Conservation (phyloP, 192 early-diverging fungal species). For the Ambispora gerdemannii region DNA sequence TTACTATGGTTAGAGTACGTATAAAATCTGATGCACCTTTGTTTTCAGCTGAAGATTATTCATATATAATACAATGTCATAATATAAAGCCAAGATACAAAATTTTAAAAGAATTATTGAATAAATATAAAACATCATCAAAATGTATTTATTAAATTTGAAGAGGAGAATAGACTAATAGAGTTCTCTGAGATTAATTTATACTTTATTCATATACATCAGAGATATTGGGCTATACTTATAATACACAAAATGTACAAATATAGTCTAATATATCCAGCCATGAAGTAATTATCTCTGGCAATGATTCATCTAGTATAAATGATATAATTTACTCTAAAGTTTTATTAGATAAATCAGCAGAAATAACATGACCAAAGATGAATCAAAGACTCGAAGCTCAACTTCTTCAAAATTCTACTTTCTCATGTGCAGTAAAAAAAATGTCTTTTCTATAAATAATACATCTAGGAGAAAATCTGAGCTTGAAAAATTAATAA, state of each 20-base stretch:
- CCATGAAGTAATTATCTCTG: no score
- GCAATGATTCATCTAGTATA: no score
- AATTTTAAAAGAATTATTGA: not conserved
- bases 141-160: not conserved
- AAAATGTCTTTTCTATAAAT: constrained; percentile 11
- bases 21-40: no score
- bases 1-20: no score
- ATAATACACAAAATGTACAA: no score
- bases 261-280: no score
- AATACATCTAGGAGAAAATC: constrained; percentile 20
- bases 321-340: no score
- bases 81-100: constrained; percentile 3
- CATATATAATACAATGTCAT: not conserved
- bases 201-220: no score
- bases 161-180: not conserved
- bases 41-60: no score
- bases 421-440: constrained; percentile 12
- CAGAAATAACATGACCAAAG: not conserved
- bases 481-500: not conserved
- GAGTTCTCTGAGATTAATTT: no score
- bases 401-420: constrained; percentile 18
- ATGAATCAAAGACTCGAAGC: no score
- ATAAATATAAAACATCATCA: constrained; percentile 6
- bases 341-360: constrained; percentile 18
- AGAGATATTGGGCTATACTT: no score